Base-by-base conservation (phyloP, 1,284 basidiomycete genomes). In the Ustilago hordei region DNA sequence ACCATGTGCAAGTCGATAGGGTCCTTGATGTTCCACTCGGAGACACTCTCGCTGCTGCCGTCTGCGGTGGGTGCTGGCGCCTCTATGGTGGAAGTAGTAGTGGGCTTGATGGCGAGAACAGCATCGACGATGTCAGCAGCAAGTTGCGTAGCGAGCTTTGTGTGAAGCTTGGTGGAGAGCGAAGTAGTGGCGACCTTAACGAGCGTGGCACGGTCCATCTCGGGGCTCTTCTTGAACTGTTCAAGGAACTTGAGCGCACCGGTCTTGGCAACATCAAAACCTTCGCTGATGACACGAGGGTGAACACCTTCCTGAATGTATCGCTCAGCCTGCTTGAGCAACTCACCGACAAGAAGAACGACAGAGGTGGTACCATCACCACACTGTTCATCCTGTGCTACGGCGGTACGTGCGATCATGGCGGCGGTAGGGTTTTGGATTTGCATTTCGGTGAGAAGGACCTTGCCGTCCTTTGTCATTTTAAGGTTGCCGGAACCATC, bases 391-490 rank as follows among this genome's bases (percentile, higher is more conserved):
- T 99, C 96, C 87, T 99, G 96, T 1, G 96, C 96, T 17, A 98
- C 95, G 38, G 96, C 96, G 47, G 96, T 98, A 65, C 95, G 91
- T 47, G 97, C 97, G 86, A 99, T 96, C 95, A 99, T 98, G 48
- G 97, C 95, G 11, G 97, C 97, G 11, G 97, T 99, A 19, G 97
- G 97, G 87, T 99, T 99, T 88, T 90, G 81, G 84, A 99, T 99
- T 89, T 99, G 97, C 97, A 99, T 99, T 89, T 99, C 97, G 48
- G 95, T 98, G 64, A 99, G 90, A 63, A 99, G 89, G 52, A 98
- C 96, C 88, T 99, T 99, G 81, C 97, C 97, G 86, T 99, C 97
- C 89, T 99, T 99, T 81, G 97, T 99, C 94, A 99, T 97, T 90
- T 98, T 99, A 87, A 99, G 95, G 89, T 97, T 95, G 15, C 97